Percentiles rank a stretch among this genome's conserved stretches.
These are phyloP conservation scores for Eutrema heterophyllum DNA, from an alignment of 345 rosid genomes.

Conservation along the genomic window DNA sequence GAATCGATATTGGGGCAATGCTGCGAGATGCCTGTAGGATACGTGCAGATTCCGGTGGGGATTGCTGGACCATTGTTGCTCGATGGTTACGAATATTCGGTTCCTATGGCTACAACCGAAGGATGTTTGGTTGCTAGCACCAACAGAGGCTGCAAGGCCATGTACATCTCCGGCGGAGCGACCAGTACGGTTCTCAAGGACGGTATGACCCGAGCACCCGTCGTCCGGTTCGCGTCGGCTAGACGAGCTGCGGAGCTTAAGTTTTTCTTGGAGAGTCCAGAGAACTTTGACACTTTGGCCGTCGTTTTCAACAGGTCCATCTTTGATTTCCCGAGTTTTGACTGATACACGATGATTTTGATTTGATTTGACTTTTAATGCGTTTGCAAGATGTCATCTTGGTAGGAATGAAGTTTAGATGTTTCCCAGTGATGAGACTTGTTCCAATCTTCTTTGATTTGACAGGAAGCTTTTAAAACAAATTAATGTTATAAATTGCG, in stretches of 20 bases:
- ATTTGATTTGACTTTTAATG: not conserved
- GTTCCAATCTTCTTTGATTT: not conserved
- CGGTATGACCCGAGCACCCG: slow-evolving; percentile 88
- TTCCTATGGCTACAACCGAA: slow-evolving; percentile 98
- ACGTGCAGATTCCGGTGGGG: slow-evolving; percentile 91
- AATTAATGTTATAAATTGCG: not conserved
- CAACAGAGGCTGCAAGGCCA: slow-evolving; percentile 91
- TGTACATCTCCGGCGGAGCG: slow-evolving; percentile 71
- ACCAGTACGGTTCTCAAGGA: slow-evolving; percentile 52
- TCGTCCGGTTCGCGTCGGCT: slow-evolving; percentile 56
- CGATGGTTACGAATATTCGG: slow-evolving; percentile 70
- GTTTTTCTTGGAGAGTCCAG: slow-evolving; percentile 71
- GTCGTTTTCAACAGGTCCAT: slow-evolving; percentile 64
- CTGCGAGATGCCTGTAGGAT: slow-evolving; percentile 97
- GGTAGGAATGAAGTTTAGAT: not conserved
- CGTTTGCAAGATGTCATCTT: not conserved
- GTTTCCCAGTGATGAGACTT: not conserved
- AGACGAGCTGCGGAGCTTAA: slow-evolving; percentile 67
- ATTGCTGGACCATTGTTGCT: slow-evolving; percentile 87
- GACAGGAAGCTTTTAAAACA: not conserved
- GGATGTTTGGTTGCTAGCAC: slow-evolving; percentile 93
- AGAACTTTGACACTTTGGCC: slow-evolving; percentile 61
- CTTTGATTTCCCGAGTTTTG: not conserved
- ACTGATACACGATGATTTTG: not conserved
- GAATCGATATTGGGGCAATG: slow-evolving; percentile 85